Percentiles rank a stretch among this genome's conserved stretches.
Evolutionary conservation across 148 eudicot species (phyloP).

Genomic region (Vaccinium myrtillus): DNA sequence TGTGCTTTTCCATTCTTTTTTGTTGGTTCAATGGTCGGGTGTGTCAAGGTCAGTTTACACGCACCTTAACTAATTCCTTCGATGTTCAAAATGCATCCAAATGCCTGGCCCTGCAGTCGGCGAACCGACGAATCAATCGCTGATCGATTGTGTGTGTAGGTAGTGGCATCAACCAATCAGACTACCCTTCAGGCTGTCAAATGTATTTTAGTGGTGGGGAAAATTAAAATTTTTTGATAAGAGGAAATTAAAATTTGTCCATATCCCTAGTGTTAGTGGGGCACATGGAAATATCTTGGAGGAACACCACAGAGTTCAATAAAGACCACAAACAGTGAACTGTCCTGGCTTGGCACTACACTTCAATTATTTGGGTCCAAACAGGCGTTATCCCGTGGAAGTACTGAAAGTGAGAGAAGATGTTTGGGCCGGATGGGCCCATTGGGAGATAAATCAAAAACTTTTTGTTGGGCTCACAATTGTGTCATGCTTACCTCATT

Average conservation of each 20-base stretch:
- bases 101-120: too few species aligned
- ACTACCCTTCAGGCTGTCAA: too few species aligned
- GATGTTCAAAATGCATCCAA: too few species aligned
- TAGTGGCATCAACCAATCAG: too few species aligned
- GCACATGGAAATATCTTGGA: neutral
- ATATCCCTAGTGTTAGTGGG: neutral
- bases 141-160: too few species aligned
- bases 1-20: too few species aligned
- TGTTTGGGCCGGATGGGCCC: neutral
- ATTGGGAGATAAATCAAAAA: neutral
- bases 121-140: too few species aligned
- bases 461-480: neutral
- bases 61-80: too few species aligned
- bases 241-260: neutral
- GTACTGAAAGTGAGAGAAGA: neutral
- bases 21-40: too few species aligned
- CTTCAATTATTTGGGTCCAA: constrained; percentile 4
- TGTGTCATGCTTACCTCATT: neutral
- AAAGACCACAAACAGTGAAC: neutral
- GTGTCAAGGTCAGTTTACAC: too few species aligned
- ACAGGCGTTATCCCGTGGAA: constrained; percentile 2
- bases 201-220: too few species aligned
- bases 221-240: neutral
- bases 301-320: neutral
- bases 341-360: neutral